Evolutionary conservation across 495 filamentous ascomycete species (phyloP), one percentile per base, ranked within the genome.

Genomic region (Tuber indicum): DNA sequence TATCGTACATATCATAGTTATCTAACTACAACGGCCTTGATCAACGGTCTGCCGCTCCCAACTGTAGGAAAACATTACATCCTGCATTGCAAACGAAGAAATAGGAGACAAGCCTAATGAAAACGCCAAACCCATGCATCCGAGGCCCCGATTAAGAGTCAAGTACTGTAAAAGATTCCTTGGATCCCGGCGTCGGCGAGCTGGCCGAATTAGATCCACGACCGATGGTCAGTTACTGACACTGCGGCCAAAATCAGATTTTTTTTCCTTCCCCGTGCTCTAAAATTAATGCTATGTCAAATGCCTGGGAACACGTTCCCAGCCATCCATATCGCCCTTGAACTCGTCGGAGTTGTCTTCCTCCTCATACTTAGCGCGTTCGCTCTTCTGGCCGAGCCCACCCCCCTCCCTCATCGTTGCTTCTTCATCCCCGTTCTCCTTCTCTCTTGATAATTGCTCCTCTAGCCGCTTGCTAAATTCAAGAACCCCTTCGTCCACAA

Each of bases 401-500:
- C 42, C 32, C 36, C 47, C 39, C 70, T 21, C 32, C 26, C 8
- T 23, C 46, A 17, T 39, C 21, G 32, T n/a, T 52, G 9, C 23
- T 42, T 76, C 47, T 16, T 21, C 39, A 7, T 45, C 43, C 19
- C 49, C 47, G 8, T 36, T 49, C 39, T 43, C 21, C 19, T 52
- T 32, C 52, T 58, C 10, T 36, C 47, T 23, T 39, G 36, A 42
- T 21, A 70, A 32, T 19, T 77, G n/a, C 42, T 19, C 44, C 41
- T 42, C 49, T 36, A 77, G 42, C 23, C 44, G 73, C 19, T 62
- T 3, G 41, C 73, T 17, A 52, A 81, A 80, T 7, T 36, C 36
- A 12, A 77, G 5, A 1, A 84, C 83, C 39, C 74, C 74, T 2
- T 39, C 7, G 73, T 84, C 79, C 49, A 71, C 46, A 19, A 58